Conservation (phyloP, 768 basidiomycete genomes). For the Sarcodon aspratus region DNA sequence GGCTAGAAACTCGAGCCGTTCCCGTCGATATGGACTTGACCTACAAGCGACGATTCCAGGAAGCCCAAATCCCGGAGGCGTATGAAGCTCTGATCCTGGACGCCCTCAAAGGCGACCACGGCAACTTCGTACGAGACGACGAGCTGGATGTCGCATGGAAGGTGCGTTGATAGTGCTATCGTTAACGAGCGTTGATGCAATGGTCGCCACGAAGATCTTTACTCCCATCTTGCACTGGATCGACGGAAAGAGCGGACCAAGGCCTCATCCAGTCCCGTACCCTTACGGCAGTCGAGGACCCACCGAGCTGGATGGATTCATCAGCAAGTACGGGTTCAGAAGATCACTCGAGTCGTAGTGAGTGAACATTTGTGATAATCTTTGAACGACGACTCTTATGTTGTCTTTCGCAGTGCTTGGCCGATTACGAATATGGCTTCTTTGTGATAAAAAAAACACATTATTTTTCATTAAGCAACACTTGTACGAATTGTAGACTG, state of each 20-base stretch:
- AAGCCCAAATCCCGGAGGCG: conserved; percentile 89
- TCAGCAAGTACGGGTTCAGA: conserved; percentile 66
- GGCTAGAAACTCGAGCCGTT: conserved; percentile 79
- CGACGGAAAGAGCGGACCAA: conserved; percentile 58
- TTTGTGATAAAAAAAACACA: conserved; percentile 23
- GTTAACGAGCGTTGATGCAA: neutral
- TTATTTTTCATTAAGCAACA: no score
- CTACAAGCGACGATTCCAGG: conserved; percentile 90
- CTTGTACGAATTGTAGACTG: no score
- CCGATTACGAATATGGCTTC: conserved; percentile 59
- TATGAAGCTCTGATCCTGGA: conserved; percentile 95
- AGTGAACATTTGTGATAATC: conserved; percentile 23
- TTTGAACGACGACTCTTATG: conserved; percentile 2
- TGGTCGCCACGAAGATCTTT: conserved; percentile 53
- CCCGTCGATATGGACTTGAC: conserved; percentile 98
- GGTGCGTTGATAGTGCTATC: conserved; percentile 30
- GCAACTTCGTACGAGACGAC: conserved; percentile 97
- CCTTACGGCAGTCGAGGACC: conserved; percentile 96
- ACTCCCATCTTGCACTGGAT: conserved; percentile 96
- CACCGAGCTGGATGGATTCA: conserved; percentile 67
- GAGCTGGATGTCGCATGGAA: conserved; percentile 98
- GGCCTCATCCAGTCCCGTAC: conserved; percentile 68
- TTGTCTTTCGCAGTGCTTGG: conserved; percentile 42
- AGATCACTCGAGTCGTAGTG: conserved; percentile 63
- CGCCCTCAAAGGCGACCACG: conserved; percentile 95